Evolutionary conservation across 176 grass and related monocot genomes (phyloP).

Genomic region (Ampelocalamus luodianensis): DNA sequence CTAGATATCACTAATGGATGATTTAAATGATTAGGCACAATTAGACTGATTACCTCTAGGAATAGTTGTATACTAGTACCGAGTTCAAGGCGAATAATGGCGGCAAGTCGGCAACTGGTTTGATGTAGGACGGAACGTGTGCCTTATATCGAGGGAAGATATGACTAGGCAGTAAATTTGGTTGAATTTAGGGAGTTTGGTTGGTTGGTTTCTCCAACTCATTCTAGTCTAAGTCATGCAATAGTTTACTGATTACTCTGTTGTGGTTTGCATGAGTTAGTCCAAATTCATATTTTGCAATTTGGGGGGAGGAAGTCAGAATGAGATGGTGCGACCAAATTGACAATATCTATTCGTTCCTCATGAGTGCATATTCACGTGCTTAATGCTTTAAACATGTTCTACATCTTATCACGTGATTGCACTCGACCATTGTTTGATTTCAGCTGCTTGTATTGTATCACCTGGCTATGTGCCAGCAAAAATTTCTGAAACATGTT

Average conservation of each 20-base stretch:
- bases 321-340: neutral
- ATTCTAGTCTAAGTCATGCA: neutral
- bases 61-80: neutral
- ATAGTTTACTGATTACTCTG: neutral
- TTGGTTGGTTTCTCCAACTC: neutral
- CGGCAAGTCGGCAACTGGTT: neutral
- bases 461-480: neutral
- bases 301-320: neutral
- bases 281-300: neutral
- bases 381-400: constrained; percentile 12
- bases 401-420: neutral
- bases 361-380: neutral
- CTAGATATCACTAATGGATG: neutral
- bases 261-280: neutral
- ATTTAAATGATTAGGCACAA: neutral
- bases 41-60: neutral
- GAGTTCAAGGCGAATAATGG: neutral
- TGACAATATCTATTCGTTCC: neutral
- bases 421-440: neutral
- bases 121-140: neutral
- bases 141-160: neutral
- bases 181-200: neutral
- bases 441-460: neutral
- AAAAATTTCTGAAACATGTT: constrained; percentile 1
- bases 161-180: neutral